Conservation (phyloP, 2,329 filamentous ascomycete species). For the Fonsecaea nubica region DNA sequence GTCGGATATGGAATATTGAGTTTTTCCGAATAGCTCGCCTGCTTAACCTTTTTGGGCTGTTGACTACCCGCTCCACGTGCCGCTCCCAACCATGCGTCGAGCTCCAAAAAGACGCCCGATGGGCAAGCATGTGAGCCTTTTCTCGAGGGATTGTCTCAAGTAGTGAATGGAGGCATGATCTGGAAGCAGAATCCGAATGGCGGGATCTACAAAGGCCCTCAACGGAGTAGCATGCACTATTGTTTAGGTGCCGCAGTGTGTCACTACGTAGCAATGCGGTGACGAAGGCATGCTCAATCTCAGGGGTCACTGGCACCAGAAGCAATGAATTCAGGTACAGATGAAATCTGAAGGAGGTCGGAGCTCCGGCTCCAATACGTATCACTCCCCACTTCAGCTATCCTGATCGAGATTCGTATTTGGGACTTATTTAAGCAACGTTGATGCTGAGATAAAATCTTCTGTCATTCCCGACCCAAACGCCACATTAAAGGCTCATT, state of each 20-base stretch:
- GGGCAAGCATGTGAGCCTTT: background rate
- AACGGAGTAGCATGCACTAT: background rate
- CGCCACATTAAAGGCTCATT: conserved; percentile 20
- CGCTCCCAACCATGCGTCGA: background rate
- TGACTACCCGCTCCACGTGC: background rate
- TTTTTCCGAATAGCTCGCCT: background rate
- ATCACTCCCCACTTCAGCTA: background rate
- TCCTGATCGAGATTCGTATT: background rate
- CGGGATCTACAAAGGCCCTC: background rate
- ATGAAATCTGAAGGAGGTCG: background rate
- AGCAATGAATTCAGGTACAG: background rate
- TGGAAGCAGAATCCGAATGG: background rate
- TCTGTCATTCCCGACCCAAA: background rate
- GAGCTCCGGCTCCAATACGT: background rate
- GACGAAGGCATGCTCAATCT: background rate
- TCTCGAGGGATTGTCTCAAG: background rate
- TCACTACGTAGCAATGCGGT: too few relatives aligned
- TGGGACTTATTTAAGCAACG: background rate
- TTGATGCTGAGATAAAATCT: background rate
- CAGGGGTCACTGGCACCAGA: background rate
- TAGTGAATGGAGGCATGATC: background rate
- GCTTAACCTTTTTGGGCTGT: background rate
- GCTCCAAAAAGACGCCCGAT: too few relatives aligned
- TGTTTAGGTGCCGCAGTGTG: too few relatives aligned
- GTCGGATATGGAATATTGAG: conserved; percentile 3